Conservation (phyloP, 2,329 filamentous ascomycete species). For the Helminthosporium solani region DNA sequence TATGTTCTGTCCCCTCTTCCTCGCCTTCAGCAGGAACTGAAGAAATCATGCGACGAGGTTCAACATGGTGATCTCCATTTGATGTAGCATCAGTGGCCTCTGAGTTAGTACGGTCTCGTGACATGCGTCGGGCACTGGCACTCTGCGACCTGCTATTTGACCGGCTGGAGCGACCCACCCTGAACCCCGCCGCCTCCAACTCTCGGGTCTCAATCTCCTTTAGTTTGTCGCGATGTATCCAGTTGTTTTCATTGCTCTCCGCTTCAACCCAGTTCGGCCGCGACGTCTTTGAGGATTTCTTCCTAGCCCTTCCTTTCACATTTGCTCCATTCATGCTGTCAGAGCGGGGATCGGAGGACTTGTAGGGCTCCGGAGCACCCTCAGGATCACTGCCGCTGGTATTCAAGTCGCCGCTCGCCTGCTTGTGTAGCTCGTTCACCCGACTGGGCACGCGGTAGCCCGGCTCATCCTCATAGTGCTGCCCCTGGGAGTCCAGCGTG, state of each 20-base stretch:
- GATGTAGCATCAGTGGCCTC: slow-evolving; percentile 25
- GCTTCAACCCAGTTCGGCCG: slow-evolving; percentile 20
- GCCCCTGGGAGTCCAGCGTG: slow-evolving; percentile 32
- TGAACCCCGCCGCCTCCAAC: slow-evolving; percentile 74
- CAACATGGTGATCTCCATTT: slow-evolving; percentile 30
- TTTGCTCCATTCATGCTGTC: slow-evolving; percentile 11
- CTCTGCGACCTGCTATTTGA: slow-evolving; percentile 41
- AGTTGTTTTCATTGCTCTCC: slow-evolving; percentile 64
- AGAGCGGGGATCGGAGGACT: neutral
- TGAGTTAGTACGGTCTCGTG: slow-evolving; percentile 36
- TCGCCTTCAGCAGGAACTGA: slow-evolving; percentile 48
- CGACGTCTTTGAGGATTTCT: slow-evolving; percentile 24
- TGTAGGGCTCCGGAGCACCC: slow-evolving; percentile 47
- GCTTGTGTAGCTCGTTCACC: slow-evolving; percentile 41
- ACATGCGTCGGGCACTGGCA: slow-evolving; percentile 8
- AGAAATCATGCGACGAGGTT: slow-evolving; percentile 35
- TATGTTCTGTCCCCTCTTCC: slow-evolving; percentile 30
- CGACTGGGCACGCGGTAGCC: slow-evolving; percentile 37
- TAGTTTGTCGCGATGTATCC: slow-evolving; percentile 84
- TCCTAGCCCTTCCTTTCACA: slow-evolving; percentile 19
- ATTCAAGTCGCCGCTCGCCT: slow-evolving; percentile 45
- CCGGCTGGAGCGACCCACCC: slow-evolving; percentile 49
- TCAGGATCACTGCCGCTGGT: slow-evolving; percentile 49
- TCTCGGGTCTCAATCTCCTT: slow-evolving; percentile 79
- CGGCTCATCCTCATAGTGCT: slow-evolving; percentile 25